These are phyloP conservation scores for Russula ochroleuca DNA, from an alignment of 768 basidiomycete species.

Conservation along the genomic window DNA sequence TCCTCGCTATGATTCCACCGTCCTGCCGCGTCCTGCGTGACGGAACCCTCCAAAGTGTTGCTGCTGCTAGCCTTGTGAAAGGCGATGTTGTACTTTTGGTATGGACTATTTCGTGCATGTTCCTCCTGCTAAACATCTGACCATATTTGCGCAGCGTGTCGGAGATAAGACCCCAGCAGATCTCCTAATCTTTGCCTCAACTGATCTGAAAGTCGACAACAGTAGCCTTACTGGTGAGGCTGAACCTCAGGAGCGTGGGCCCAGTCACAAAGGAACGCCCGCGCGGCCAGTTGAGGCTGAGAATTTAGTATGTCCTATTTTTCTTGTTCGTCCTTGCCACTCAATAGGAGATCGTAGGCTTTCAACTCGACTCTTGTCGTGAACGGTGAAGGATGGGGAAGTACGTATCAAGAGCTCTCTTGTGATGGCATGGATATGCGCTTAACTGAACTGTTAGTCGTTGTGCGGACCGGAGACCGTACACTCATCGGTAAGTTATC, in stretches of 20 bases:
- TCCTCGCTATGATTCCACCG: constrained; percentile 71
- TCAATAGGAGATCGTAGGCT: constrained; percentile 38
- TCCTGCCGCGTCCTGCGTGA: constrained; percentile 61
- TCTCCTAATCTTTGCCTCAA: constrained; percentile 52
- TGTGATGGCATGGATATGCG: background rate
- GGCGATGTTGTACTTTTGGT: constrained; percentile 64
- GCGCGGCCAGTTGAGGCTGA: constrained; percentile 58
- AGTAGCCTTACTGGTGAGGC: constrained; percentile 69
- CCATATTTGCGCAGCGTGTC: constrained; percentile 41
- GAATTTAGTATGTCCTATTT: constrained; percentile 45
- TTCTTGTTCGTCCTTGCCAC: background rate
- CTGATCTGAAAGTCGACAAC: constrained; percentile 67
- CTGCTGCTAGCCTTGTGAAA: constrained; percentile 59
- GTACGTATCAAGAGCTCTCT: constrained; percentile 37
- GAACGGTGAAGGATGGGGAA: constrained; percentile 68
- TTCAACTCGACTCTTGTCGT: constrained; percentile 68
- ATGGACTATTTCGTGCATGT: constrained; percentile 26
- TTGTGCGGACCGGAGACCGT: constrained; percentile 61
- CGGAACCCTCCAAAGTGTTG: constrained; percentile 49
- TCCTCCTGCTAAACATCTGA: background rate
- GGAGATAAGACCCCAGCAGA: constrained; percentile 74
- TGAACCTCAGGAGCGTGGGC: constrained; percentile 58
- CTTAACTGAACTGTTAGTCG: constrained; percentile 39
- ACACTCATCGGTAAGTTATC: constrained; percentile 52
- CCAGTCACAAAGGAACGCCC: constrained; percentile 44